Evolutionary conservation across 2,329 filamentous ascomycete species (phyloP).

Genomic region (Penicillium sp.): DNA sequence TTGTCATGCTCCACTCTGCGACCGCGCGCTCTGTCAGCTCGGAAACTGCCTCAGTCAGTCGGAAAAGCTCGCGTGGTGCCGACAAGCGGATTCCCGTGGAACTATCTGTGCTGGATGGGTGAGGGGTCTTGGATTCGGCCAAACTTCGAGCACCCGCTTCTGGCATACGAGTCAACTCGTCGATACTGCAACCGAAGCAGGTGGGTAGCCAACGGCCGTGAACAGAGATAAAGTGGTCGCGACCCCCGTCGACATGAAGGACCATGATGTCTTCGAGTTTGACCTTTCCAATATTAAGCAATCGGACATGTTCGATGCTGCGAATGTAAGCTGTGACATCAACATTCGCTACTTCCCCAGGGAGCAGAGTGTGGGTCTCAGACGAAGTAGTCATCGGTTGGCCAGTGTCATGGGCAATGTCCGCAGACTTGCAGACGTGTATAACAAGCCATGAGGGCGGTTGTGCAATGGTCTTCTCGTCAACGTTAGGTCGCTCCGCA

Average conservation of each 20-base stretch:
- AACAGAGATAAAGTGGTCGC: constrained; percentile 88
- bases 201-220: constrained; percentile 76
- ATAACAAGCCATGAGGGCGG: constrained; percentile 69
- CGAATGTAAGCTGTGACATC: constrained; percentile 67
- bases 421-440: constrained; percentile 57
- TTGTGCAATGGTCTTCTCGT: constrained; percentile 40
- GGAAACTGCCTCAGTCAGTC: constrained; percentile 77
- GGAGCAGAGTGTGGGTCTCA: constrained; percentile 66
- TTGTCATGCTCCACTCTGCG: constrained; percentile 63
- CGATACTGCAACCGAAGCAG: constrained; percentile 79
- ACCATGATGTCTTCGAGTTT: constrained; percentile 83
- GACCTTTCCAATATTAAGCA: constrained; percentile 66
- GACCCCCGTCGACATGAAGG: constrained; percentile 74
- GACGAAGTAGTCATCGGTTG: constrained; percentile 28
- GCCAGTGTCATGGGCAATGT: constrained; percentile 32
- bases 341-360: constrained; percentile 76
- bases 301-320: constrained; percentile 61
- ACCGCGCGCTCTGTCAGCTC: constrained; percentile 57
- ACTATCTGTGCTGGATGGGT: constrained; percentile 32
- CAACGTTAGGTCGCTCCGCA: constrained; percentile 63
- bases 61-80: constrained; percentile 84
- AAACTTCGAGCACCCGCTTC: constrained; percentile 74
- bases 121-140: constrained; percentile 25
- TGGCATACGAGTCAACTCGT: constrained; percentile 81
- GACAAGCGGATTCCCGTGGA: constrained; percentile 59